Evolutionary conservation across 1,284 basidiomycete species (phyloP), one percentile per base, ranked within the genome.

Genomic region (Paramarasmius palmivorus): DNA sequence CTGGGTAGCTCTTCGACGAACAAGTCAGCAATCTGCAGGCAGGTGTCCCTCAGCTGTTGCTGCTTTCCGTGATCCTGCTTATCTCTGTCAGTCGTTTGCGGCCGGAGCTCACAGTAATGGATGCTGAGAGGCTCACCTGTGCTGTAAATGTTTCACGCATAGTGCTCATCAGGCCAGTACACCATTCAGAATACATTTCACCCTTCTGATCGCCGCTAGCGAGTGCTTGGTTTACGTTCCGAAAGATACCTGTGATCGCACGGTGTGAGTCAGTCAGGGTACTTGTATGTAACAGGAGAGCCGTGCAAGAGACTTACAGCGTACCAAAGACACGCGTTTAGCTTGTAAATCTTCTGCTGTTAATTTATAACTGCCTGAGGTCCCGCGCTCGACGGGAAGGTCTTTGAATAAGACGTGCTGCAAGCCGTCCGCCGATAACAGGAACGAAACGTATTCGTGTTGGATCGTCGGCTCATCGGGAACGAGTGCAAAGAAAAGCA

Each of bases 401-500:
- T 55, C 69, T 12, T 58, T 68, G 37, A 88, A 66, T 14, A 86
- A 68, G 1, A 78, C 76, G 61, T 87, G 82, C 10, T 70, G 76
- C 37, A 79, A 63, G 19, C 75, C 72, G 57, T 83, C 83, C 23
- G 83, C 68, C 1, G 79, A 76, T 20, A 86, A 68, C 15, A 88
- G 61, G 25, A 75, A 58, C 1, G 79, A 71, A 6, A 79, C 65
- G 58, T 83, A 90, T 53, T 84, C 77, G 58, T 83, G 79, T 63
- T 92, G 87, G 25, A 84, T 68, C 0, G 79, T 81, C 19, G 81
- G 62, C 41, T 72, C 70, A 17, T 71, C 69, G 0, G 83, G 77
- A 2, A 83, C 78, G 34, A 89, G 67, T 2, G 79, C 75, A 52
- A 81, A 73, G 48, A 90, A 74, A 22, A 91, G 66, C 14, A 84